These are phyloP conservation scores for Salix arbutifolia DNA, from an alignment of 345 rosid genomes.

Conservation along the genomic window DNA sequence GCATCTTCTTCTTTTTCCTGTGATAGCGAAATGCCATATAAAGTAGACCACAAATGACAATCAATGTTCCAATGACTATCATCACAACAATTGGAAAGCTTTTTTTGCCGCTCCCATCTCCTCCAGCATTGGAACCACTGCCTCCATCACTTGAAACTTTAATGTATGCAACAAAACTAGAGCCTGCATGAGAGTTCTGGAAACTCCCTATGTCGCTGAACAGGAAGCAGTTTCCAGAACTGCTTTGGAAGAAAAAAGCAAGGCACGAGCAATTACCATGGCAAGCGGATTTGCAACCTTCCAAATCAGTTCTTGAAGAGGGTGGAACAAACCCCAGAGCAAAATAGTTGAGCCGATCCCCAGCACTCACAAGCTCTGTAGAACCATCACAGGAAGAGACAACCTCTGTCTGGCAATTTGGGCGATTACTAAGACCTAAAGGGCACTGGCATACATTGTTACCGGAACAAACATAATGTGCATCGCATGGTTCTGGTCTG, in stretches of 20 bases:
- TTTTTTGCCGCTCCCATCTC: constrained; percentile 33
- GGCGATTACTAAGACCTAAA: constrained; percentile 30
- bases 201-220: constrained; percentile 70
- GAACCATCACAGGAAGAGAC: constrained; percentile 51
- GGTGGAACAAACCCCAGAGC: constrained; percentile 58
- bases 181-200: constrained; percentile 30
- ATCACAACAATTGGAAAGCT: constrained; percentile 47
- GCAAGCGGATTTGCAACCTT: constrained; percentile 67
- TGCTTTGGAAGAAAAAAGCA: constrained; percentile 63
- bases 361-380: constrained; percentile 48
- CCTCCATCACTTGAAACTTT: constrained; percentile 42
- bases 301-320: constrained; percentile 47
- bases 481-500: constrained; percentile 64
- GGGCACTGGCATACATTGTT: constrained; percentile 59
- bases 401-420: constrained; percentile 52
- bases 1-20: constrained; percentile 35
- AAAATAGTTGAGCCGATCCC: constrained; percentile 52
- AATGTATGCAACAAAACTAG: constrained; percentile 50
- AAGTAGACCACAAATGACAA: constrained; percentile 44
- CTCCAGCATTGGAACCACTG: constrained; percentile 17
- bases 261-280: constrained; percentile 66
- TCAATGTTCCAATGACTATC: constrained; percentile 45
- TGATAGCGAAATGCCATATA: constrained; percentile 43
- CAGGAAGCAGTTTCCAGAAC: constrained; percentile 66
- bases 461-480: constrained; percentile 54